Evolutionary conservation across 768 basidiomycete species (phyloP), one percentile per base, ranked within the genome.

Genomic region (Pisolithus microcarpus): DNA sequence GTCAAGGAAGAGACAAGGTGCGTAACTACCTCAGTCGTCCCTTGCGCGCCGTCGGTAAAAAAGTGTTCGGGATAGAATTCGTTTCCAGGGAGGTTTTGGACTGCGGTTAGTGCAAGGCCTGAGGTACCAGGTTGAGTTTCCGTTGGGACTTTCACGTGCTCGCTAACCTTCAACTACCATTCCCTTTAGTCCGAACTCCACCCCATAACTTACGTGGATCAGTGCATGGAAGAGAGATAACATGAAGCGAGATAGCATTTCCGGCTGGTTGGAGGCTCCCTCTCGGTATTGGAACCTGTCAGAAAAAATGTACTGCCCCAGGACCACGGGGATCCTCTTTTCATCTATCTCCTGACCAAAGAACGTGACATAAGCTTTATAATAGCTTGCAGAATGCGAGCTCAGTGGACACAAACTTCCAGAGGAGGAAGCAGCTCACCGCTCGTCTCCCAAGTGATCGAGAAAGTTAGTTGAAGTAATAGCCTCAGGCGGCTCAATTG

Each of bases 141-240:
- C 19, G 10, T 10, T 19, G n/a, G 8, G 28, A 30, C 7, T 8
- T 5, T 10, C 19, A 28, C 8, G 5, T 28, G 2, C n/a, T 7
- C 21, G 34, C 53, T 6, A 15, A 81, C 84, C 85, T 72, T 87
- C 84, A 4, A 75, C 76, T 0, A 81, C 58, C 60, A 84, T 70
- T 1, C 84, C 85, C 13, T 74, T 77, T 36, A 86, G 46, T 7
- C 75, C 74, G 52, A 87, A 85, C 62, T 87, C 86, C 3, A 71
- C 52, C 0, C 84, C 85, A 55, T 79, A 75, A 3, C 81, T 84
- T 7, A 68, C 56, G 57, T 85, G 81, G 42, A 87, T 85, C 49
- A 84, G 40, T 0, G 84, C 74, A 55, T 87, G 86, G 1, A 85
- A 4, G 21, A 86, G 55, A 0, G 75, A 79, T 0, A 71, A 65